A percentile compares a stretch with the other conserved stretches of the same genome.
These are phyloP conservation scores for Phoma herbarum DNA, from an alignment of 2,329 filamentous ascomycete species.

Conservation along the genomic window DNA sequence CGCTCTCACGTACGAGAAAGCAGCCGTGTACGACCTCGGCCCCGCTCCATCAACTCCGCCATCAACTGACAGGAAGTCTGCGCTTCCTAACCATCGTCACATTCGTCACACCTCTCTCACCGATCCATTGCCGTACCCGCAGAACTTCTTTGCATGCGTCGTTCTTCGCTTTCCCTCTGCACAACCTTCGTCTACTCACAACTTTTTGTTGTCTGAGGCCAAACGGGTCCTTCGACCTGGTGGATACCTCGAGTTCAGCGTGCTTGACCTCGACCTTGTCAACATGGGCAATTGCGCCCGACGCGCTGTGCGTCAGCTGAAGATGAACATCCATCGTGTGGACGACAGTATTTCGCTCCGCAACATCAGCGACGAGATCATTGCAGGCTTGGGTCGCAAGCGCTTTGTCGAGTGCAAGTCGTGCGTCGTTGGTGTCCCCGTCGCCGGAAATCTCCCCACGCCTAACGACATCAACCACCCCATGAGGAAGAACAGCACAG, in stretches of 20 bases:
- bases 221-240: constrained; percentile 80
- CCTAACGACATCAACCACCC: constrained; percentile 36
- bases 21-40: constrained; percentile 77
- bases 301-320: constrained; percentile 73
- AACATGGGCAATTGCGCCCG: constrained; percentile 80
- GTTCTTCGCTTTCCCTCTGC: constrained; percentile 80
- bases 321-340: constrained; percentile 71
- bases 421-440: constrained; percentile 80
- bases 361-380: constrained; percentile 63
- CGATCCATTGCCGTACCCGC: constrained; percentile 76
- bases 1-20: constrained; percentile 78
- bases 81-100: constrained; percentile 74
- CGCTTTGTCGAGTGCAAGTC: constrained; percentile 78
- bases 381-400: constrained; percentile 71
- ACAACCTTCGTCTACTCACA: constrained; percentile 72
- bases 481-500: constrained; percentile 43
- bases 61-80: constrained; percentile 46
- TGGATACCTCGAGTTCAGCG: constrained; percentile 79
- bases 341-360: constrained; percentile 68
- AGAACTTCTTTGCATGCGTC: constrained; percentile 77
- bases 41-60: constrained; percentile 39
- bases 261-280: constrained; percentile 81
- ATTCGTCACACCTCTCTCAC: constrained; percentile 71
- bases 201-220: constrained; percentile 76
- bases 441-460: constrained; percentile 61